Evolutionary conservation across 768 basidiomycete genomes (phyloP), one percentile per base, ranked within the genome.

Genomic region (Sporobolomyces pararoseus): DNA sequence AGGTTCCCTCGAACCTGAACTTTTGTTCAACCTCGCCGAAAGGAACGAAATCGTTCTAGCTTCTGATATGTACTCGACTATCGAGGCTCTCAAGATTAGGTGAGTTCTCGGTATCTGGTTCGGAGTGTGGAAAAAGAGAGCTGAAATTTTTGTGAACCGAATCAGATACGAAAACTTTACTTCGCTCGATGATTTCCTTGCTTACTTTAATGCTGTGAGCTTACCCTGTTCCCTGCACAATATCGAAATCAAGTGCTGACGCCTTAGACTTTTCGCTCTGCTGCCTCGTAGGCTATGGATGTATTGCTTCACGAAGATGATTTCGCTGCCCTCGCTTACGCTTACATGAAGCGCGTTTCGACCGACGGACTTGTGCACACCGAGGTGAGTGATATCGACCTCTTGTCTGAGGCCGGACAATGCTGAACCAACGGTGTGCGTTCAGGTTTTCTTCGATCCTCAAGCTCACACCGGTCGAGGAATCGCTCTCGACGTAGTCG

Each of bases 141-240:
- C 10, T 23, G 7, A 21, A 47, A 12, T 51, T 17, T 25, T 51
- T 23, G 47, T 21, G 21, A 17, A 12, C 23, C 7, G 12, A n/a
- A 10, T 13, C 23, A 70, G 69, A 14, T 76, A 76, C 72, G 66
- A 67, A 35, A 65, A 72, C 59, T 76, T 72, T 34, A 55, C 68
- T 23, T 53, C 37, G 46, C 68, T 76, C 49, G 74, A 75, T 63
- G 74, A 76, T 37, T 76, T 76, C 39, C 53, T 75, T 10, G 70
- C 61, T 17, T 68, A 66, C 44, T 75, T 68, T 49, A 66, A 73
- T 29, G 59, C 59, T 16, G 58, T 59, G 31, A 25, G 58, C 66
- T 31, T 35, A 7, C 13, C 53, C 16, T 51, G 13, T 12, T 47
- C 46, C 46, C 21, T 47, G 10, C 39, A 9, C 9, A 17, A 10